Evolutionary conservation across 257 asterid species (phyloP), one percentile per base, ranked within the genome.

Genomic region (Thymus mandschuricus): DNA sequence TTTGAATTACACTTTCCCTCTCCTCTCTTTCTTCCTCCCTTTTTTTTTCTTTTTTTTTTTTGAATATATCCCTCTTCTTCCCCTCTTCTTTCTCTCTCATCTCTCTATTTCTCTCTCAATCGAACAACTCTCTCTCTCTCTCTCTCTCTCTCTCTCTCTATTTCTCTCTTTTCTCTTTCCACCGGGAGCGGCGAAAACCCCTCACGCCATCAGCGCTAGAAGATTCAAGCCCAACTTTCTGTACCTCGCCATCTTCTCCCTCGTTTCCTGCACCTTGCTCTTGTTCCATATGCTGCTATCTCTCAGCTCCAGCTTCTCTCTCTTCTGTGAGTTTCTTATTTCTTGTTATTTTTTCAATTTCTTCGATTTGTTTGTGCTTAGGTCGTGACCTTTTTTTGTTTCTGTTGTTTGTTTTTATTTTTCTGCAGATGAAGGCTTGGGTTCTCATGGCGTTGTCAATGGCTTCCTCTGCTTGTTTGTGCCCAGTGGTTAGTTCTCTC

Each of bases 391-490:
- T 45, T 76, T 56, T 69, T 71, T 48, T 57, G 38, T 50, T 69
- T 73, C 21, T 40, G 28, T 34, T 34, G 3, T 35, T 35, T 3
- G 3, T 35, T 5, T 35, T 2, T 35, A 5, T 35, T 45, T 5
- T 34, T 76, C 45, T 85, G 85, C 89, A 91, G 97, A 84, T 75
- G 85, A 58, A n/a, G 74, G 55, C 15, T 15, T 51, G 86, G 38
- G 73, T 54, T 60, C 74, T 68, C 79, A 50, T 64, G 35, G 63
- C n/a, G 83, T 66, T 60, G 61, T 28, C 0, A 68, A 71, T 68
- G 78, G 38, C 78, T 79, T 72, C 74, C 80, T 80, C 15, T 91
- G 97, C 79, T 80, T 89, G 60, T 81, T 84, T 70, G 90, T 89
- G 69, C 70, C 84, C 67, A 82, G 88, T 57, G 97, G 99, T 91